Base-by-base conservation (phyloP, 2,329 filamentous ascomycete species). In the Penicillium sclerotigenum region DNA sequence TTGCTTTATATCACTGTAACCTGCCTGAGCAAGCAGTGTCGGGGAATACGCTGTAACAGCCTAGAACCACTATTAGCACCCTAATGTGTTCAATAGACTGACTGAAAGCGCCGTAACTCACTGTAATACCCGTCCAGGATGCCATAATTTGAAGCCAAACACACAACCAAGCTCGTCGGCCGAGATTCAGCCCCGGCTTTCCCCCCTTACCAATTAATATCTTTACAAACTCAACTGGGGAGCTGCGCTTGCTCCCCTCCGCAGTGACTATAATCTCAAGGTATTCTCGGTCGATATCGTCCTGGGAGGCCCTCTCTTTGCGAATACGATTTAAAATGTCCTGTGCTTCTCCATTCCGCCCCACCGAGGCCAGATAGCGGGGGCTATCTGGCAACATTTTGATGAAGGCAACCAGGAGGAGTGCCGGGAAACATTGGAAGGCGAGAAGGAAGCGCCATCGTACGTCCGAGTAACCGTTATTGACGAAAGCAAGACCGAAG, bases 281-380 rank as follows among this genome's bases (percentile, higher is more conserved):
- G 28, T 68, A 71, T 50, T 72, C 70, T 5, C 47, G 61, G 22
- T 74, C 68, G 33, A 75, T 71, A 29, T 69, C 63, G 3, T 65
- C 61, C 14, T 61, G 61, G 10, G 41, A 63, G 5, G 54, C 53
- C 13, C 45, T 58, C 47, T 61, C 50, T n/a, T 56, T 31, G n/a
- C 68, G 66, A 34, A 72, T 50, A 3, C 57, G 72, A n/a, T 76
- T 73, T 10, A 84, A 69, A 0, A 79, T 72, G 9, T 76, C 71
- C 7, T 80, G 75, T 1, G 80, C 80, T 46, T 83, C 73, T 18
- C 73, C 73, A 28, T 81, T 77, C 0, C 73, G 67, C n/a, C 70
- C 70, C 3, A 65, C 65, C 4, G 68, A 70, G 1, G 69, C 69
- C 16, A 72, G 57, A 52, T 65, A 73, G 1, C 69, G 69, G 8